phyloP scores from a whole-genome alignment of 768 basidiomycete species.

The Trametes coccinea region DNA sequence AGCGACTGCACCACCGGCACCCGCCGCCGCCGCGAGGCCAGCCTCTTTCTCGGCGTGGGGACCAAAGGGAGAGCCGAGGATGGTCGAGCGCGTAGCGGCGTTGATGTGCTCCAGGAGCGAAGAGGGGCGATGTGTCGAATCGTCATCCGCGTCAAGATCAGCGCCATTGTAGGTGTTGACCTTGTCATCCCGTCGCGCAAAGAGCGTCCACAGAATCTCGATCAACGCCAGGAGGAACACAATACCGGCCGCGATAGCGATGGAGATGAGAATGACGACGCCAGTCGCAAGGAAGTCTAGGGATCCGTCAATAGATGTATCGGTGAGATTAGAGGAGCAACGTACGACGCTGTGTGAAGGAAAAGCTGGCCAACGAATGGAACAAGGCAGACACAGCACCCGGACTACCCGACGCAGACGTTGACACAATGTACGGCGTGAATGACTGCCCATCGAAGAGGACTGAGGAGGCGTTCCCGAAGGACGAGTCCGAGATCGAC shows the following conservation, averaged over 20 bases:
- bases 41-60: slow-evolving; percentile 56
- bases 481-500: slow-evolving; percentile 60
- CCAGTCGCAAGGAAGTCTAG: slow-evolving; percentile 87
- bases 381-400: slow-evolving; percentile 80
- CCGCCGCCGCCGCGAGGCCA: slow-evolving; percentile 32
- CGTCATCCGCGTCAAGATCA: slow-evolving; percentile 76
- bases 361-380: slow-evolving; percentile 77
- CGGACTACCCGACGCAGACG: slow-evolving; percentile 60
- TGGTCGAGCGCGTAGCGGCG: slow-evolving; percentile 82
- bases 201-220: slow-evolving; percentile 88
- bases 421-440: slow-evolving; percentile 79
- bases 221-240: slow-evolving; percentile 85
- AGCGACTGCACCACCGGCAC: slow-evolving; percentile 10
- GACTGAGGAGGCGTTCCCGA: slow-evolving; percentile 81
- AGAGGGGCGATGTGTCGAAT: slow-evolving; percentile 74
- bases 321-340: slow-evolving; percentile 6
- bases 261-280: slow-evolving; percentile 94
- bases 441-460: slow-evolving; percentile 84
- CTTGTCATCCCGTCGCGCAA: slow-evolving; percentile 78
- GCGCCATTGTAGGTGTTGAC: slow-evolving; percentile 59
- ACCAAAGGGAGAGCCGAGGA: slow-evolving; percentile 54
- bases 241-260: slow-evolving; percentile 93
- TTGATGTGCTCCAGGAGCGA: slow-evolving; percentile 90
- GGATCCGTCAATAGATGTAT: neutral
- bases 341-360: slow-evolving; percentile 72